Evolutionary conservation across 2,329 filamentous ascomycete species (phyloP), one percentile per base, ranked within the genome.

Genomic region (Sporothrix pseudoabietina): DNA sequence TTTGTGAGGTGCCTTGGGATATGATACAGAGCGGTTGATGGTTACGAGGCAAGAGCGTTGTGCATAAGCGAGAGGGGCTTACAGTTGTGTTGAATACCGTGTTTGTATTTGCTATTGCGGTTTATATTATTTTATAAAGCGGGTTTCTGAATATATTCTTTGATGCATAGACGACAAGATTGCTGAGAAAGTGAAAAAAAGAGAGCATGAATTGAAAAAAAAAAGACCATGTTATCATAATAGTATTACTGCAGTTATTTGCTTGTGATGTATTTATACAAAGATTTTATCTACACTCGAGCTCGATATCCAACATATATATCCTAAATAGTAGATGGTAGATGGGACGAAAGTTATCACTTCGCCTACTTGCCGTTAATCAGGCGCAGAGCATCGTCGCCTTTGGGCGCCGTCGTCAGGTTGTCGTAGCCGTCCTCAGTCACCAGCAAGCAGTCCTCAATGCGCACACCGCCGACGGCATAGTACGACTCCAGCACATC

Each of bases 381-480:
- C 68, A 92, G 84, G 75, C 85, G 85, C 79, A 94, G 83, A 77
- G 94, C 82, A 79, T 93, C 90, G 71, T 91, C 86, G 1, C 89
- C 88, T 83, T 97, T 97, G 0, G 93, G 92, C 41, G 92, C 92
- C 1, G 87, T 87, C 1, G 94, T 97, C 80, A 98, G 79, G 79
- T 97, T 97, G 82, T 98, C 94, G 78, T 89, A 90, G 0, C 94
- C 94, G 32, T 88, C 84, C 75, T 91, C 85, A 0, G 92, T 96
- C 66, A 98, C 90, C 30, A 96, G 85, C 54, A 98, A 87, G 80
- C 95, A 93, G 79, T 98, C 94, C 83, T 99, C 96, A 75, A 98
- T 97, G 65, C 96, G 88, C 35, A 97, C 94, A 47, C 96, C 96
- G 19, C 95, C 96, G 0, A 98, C 91, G 35, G 83, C 84, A 84